Evolutionary conservation across 768 basidiomycete genomes (phyloP).

Genomic region (Obba rivulosa): DNA sequence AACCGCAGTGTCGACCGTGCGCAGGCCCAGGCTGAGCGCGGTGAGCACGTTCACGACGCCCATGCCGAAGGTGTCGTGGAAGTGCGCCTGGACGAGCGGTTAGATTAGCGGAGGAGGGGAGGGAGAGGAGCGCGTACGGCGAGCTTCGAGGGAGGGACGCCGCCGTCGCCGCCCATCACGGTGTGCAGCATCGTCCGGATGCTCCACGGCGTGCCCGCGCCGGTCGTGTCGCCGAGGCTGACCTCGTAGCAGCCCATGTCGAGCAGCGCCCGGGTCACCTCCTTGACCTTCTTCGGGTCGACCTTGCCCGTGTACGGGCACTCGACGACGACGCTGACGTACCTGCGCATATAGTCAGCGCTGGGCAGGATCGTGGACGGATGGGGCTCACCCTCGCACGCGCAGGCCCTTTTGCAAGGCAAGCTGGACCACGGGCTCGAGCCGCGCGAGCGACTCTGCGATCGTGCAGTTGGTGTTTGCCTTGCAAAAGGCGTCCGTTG

Average conservation of each 20-base stretch:
- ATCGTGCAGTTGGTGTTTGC: slow-evolving; percentile 82
- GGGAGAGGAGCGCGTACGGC: slow-evolving; percentile 49
- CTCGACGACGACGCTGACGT: slow-evolving; percentile 76
- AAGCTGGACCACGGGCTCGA: slow-evolving; percentile 54
- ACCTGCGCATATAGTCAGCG: slow-evolving; percentile 38
- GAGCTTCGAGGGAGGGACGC: slow-evolving; percentile 57
- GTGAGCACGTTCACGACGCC: slow-evolving; percentile 72
- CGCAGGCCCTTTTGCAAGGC: slow-evolving; percentile 60
- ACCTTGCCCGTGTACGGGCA: slow-evolving; percentile 87
- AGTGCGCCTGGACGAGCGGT: slow-evolving; percentile 36
- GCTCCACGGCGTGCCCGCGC: slow-evolving; percentile 70
- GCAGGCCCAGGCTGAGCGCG: slow-evolving; percentile 68
- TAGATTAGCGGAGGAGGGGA: not conserved
- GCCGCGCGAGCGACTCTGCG: slow-evolving; percentile 59
- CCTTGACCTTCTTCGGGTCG: slow-evolving; percentile 55
- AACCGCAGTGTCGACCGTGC: slow-evolving; percentile 78
- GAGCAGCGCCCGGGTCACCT: slow-evolving; percentile 62
- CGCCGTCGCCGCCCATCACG: slow-evolving; percentile 53
- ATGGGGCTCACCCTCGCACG: slow-evolving; percentile 70
- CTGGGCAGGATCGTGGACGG: slow-evolving; percentile 9
- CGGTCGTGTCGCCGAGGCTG: slow-evolving; percentile 89
- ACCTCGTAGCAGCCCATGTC: slow-evolving; percentile 96
- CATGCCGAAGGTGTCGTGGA: slow-evolving; percentile 88
- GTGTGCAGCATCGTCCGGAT: slow-evolving; percentile 66
- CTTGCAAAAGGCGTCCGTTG: slow-evolving; percentile 79